A percentile compares a stretch with the other conserved stretches of the same genome.
phyloP scores from a whole-genome alignment of 2,329 filamentous ascomycete species.

The Pseudopithomyces maydicus region DNA sequence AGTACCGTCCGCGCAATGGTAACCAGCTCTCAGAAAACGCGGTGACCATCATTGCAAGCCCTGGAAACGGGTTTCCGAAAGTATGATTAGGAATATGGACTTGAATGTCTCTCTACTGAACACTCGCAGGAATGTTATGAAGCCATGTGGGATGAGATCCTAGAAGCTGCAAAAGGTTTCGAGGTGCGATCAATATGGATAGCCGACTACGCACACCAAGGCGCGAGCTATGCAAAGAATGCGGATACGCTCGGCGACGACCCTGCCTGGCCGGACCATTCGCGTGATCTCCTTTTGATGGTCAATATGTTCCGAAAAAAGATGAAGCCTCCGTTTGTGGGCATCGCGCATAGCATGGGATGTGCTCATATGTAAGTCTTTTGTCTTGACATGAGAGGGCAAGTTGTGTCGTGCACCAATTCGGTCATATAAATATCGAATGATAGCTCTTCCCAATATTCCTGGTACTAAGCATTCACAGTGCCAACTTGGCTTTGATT shows the following conservation, averaged over 20 bases:
- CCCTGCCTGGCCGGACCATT: conserved; percentile 23
- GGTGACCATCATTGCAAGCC: conserved; percentile 23
- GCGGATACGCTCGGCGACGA: conserved; percentile 19
- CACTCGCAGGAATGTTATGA: conserved; percentile 22
- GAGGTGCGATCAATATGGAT: conserved; percentile 21
- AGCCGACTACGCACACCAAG: conserved; percentile 22
- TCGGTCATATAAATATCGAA: too few relatives aligned
- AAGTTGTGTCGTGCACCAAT: too few relatives aligned
- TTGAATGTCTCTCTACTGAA: background rate
- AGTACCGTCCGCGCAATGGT: conserved; percentile 16
- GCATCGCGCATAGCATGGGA: conserved; percentile 26
- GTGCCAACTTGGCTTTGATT: conserved; percentile 19
- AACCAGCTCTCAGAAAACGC: conserved; percentile 2
- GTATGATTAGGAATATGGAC: conserved; percentile 1
- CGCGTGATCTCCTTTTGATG: conserved; percentile 24
- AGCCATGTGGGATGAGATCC: conserved; percentile 23
- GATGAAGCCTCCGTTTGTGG: conserved; percentile 24
- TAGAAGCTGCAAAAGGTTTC: conserved; percentile 7
- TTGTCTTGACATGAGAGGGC: background rate
- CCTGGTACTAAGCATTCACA: background rate
- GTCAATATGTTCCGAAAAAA: conserved; percentile 19
- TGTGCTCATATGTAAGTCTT: conserved; percentile 17
- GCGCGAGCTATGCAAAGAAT: conserved; percentile 21
- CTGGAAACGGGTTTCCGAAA: conserved; percentile 26
- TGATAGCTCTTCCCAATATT: background rate